phyloP scores from a whole-genome alignment of 176 grass and related monocot species.

The Cymbopogon citratus region DNA sequence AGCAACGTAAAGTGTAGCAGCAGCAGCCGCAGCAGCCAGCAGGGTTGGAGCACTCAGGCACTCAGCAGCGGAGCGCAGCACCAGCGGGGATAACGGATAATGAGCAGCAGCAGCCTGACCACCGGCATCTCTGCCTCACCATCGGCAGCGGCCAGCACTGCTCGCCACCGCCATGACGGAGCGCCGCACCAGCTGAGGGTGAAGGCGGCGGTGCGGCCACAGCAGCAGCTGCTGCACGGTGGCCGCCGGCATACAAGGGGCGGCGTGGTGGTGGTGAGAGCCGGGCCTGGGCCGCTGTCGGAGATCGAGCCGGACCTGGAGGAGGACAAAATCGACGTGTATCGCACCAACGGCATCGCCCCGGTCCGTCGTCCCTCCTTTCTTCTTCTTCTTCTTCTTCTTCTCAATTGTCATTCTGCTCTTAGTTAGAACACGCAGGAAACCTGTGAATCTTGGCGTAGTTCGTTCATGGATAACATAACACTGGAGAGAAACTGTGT shows the following conservation, averaged over 20 bases:
- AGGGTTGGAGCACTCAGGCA: not conserved
- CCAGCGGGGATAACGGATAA: conserved; percentile 18
- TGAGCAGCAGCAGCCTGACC: conserved; percentile 44
- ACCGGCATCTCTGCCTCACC: conserved; percentile 28
- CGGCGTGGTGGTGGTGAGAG: conserved; percentile 38
- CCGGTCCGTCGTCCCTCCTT: conserved; percentile 50
- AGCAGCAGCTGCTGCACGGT: not conserved
- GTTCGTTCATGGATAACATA: not conserved
- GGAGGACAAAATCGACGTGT: conserved; percentile 70
- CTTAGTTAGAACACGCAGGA: not conserved
- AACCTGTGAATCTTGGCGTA: not conserved
- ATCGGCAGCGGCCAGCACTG: conserved; percentile 2
- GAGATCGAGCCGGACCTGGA: conserved; percentile 85
- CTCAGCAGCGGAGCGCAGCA: not conserved
- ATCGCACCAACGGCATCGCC: conserved; percentile 61
- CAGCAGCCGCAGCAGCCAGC: not conserved
- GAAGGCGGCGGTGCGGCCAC: conserved; percentile 11
- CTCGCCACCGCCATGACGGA: conserved; percentile 23
- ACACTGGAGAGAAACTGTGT: not conserved
- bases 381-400: not conserved
- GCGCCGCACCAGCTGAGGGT: conserved; percentile 6
- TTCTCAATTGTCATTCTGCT: not conserved
- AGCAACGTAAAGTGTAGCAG: conserved; percentile 2
- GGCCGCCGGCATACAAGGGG: conserved; percentile 13
- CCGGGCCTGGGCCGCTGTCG: conserved; percentile 36